These are phyloP conservation scores for Angomonas deanei DNA, from an alignment of 208 protist species.

Conservation along the genomic window DNA sequence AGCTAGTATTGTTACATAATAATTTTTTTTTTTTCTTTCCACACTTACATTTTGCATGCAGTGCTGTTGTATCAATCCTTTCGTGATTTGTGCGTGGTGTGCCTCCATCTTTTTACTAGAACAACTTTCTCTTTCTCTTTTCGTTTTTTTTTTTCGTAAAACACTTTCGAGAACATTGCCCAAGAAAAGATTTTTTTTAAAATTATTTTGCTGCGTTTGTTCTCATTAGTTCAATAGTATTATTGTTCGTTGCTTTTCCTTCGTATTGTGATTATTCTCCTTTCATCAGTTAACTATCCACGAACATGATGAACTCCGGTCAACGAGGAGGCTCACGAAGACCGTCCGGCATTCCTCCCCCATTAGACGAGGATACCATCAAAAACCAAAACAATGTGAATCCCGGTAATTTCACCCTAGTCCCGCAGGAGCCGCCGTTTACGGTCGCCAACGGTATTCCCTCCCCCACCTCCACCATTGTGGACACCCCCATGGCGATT, in stretches of 20 bases:
- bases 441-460: background rate
- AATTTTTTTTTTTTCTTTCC: slow-evolving; percentile 11
- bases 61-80: no score
- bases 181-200: no score
- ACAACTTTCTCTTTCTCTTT: background rate
- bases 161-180: background rate
- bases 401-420: background rate
- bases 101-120: background rate
- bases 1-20: background rate
- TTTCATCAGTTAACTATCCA: background rate
- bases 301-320: background rate
- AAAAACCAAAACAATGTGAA: background rate
- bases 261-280: background rate
- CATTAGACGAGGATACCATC: background rate
- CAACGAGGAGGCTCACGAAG: background rate
- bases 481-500: slow-evolving; percentile 5
- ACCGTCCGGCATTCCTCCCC: background rate
- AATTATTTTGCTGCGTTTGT: background rate
- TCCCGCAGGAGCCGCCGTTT: background rate
- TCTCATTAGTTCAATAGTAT: background rate
- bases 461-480: slow-evolving; percentile 3
- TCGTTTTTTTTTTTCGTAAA: slow-evolving; percentile 4
- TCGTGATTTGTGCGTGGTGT: background rate
- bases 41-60: no score
- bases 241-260: background rate